phyloP scores from a whole-genome alignment of 2,329 filamentous ascomycete genomes.

The Cladosporium halotolerans region DNA sequence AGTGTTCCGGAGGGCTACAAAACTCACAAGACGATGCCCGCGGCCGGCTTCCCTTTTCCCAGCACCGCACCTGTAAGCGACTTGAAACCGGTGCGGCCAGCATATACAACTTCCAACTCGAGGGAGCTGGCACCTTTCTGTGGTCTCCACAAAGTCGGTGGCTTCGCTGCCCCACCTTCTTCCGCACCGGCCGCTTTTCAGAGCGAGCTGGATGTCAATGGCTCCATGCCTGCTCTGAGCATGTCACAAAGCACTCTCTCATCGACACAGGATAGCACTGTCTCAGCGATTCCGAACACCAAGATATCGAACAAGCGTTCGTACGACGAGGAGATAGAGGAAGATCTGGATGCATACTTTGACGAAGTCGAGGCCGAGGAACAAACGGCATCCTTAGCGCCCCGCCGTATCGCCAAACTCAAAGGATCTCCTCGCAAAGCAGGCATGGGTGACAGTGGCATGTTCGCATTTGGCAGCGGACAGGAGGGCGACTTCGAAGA shows the following conservation, averaged over 20 bases:
- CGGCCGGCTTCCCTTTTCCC: constrained; percentile 19
- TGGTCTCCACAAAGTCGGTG: constrained; percentile 70
- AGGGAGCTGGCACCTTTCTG: constrained; percentile 74
- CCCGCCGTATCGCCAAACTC: constrained; percentile 20
- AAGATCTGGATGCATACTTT: constrained; percentile 31
- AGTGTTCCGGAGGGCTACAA: constrained; percentile 92
- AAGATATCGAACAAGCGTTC: constrained; percentile 24
- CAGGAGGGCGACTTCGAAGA: constrained; percentile 58
- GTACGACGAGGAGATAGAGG: constrained; percentile 32
- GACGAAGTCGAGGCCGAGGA: constrained; percentile 19
- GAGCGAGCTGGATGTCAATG: not conserved
- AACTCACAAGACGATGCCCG: constrained; percentile 49
- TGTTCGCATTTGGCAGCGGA: not conserved
- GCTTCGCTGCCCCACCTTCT: constrained; percentile 31
- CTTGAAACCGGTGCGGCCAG: constrained; percentile 24
- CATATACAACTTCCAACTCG: constrained; percentile 6
- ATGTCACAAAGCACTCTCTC: constrained; percentile 33
- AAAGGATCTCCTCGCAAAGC: constrained; percentile 26
- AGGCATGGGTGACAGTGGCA: constrained; percentile 35
- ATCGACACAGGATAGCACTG: constrained; percentile 36
- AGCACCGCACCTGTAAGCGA: constrained; percentile 30
- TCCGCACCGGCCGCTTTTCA: constrained; percentile 22
- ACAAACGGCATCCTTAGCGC: not conserved
- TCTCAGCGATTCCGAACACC: constrained; percentile 2
- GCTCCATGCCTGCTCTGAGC: constrained; percentile 28